Conservation (phyloP, 2,329 filamentous ascomycete genomes). For the Nemania sp. region DNA sequence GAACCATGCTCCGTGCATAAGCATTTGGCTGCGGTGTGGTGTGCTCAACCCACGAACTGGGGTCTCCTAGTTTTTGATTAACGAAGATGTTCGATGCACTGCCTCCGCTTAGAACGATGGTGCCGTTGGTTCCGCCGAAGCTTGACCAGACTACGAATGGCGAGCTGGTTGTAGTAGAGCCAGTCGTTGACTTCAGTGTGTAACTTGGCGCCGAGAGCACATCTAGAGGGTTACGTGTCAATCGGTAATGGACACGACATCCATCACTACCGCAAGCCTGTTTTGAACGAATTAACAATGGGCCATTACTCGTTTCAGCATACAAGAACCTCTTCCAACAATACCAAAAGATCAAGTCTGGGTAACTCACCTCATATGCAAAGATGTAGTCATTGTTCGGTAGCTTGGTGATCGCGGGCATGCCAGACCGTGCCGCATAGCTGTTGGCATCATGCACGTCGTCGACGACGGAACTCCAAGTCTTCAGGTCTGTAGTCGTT, state of each 20-base stretch:
- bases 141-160: conserved; percentile 38
- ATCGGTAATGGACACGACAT: conserved; percentile 34
- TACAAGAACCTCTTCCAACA: background rate
- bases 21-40: conserved; percentile 29
- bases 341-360: background rate
- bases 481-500: conserved; percentile 58
- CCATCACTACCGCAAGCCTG: conserved; percentile 34
- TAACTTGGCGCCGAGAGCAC: conserved; percentile 26
- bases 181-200: conserved; percentile 24
- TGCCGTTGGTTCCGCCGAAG: conserved; percentile 32
- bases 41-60: conserved; percentile 31
- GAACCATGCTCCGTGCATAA: conserved; percentile 30
- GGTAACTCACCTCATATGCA: conserved; percentile 37
- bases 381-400: conserved; percentile 62
- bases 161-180: conserved; percentile 28
- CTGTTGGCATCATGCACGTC: conserved; percentile 58
- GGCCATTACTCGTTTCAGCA: too few species aligned
- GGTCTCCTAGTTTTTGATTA: conserved; percentile 32
- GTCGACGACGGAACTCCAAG: conserved; percentile 60
- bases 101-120: conserved; percentile 35
- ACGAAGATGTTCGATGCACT: conserved; percentile 32
- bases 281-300: too few species aligned
- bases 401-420: conserved; percentile 54
- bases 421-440: conserved; percentile 32
- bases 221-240: conserved; percentile 29